A percentile compares a stretch with the other conserved stretches of the same genome.
Evolutionary conservation across 2,329 filamentous ascomycete genomes (phyloP).

Genomic region (Chaetomium sp.): DNA sequence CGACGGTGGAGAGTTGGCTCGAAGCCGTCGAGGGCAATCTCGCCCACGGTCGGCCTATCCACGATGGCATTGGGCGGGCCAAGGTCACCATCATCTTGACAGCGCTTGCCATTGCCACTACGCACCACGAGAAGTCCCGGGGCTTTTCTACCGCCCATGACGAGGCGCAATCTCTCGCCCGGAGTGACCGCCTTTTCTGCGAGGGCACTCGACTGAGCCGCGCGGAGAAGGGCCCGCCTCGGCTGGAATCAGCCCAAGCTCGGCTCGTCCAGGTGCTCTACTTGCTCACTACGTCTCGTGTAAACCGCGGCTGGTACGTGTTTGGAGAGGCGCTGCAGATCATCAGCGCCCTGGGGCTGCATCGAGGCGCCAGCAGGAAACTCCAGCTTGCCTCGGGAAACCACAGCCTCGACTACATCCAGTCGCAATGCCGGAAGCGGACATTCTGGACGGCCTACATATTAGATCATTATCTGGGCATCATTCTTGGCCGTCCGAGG

Average conservation of each 20-base stretch:
- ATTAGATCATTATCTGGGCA: conserved; percentile 5
- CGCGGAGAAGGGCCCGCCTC: neutral
- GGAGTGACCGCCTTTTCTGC: neutral
- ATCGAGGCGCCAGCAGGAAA: neutral
- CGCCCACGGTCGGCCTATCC: neutral
- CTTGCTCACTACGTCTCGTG: neutral
- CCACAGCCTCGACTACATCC: neutral
- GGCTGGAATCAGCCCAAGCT: neutral
- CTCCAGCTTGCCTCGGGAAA: neutral
- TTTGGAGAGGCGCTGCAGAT: conserved; percentile 6
- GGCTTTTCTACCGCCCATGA: neutral
- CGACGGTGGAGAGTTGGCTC: neutral
- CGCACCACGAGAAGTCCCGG: neutral
- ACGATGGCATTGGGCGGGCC: neutral
- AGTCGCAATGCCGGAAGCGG: conserved; percentile 1
- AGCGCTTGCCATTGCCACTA: conserved; percentile 2
- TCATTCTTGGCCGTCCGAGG: conserved; percentile 1
- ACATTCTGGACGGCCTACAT: conserved; percentile 11
- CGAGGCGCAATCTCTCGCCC: conserved; percentile 1
- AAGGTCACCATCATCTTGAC: conserved; percentile 1
- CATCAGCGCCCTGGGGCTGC: conserved; percentile 3
- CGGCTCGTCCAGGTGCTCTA: conserved; percentile 8
- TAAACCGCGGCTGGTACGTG: conserved; percentile 12
- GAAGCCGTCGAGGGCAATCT: neutral
- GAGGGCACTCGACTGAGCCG: neutral